Evolutionary conservation across 1,284 basidiomycete genomes (phyloP).

Genomic region (Xerocomus tenax): DNA sequence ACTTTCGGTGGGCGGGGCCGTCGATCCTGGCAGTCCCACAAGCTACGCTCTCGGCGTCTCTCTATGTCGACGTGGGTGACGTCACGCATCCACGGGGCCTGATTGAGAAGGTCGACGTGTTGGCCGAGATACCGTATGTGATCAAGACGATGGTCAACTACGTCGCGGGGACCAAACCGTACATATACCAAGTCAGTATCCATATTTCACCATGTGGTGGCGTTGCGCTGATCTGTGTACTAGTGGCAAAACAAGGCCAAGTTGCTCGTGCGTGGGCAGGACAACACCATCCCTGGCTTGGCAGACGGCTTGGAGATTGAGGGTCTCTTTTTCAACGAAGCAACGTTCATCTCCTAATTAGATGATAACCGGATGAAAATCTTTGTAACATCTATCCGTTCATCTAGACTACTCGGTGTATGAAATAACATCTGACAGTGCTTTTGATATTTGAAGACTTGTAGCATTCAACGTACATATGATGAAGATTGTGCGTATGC

Average conservation of each 20-base stretch:
- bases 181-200: conserved; percentile 72
- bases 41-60: conserved; percentile 50
- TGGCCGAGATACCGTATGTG: conserved; percentile 92
- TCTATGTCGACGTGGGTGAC: conserved; percentile 53
- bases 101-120: conserved; percentile 93
- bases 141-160: conserved; percentile 85
- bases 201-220: background rate
- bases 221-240: background rate
- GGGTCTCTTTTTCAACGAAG: conserved; percentile 79
- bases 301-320: conserved; percentile 49
- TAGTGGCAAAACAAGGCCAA: conserved; percentile 79
- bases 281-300: conserved; percentile 39
- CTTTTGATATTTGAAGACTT: too few relatives aligned
- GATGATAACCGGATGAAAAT: background rate
- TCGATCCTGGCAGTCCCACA: conserved; percentile 46
- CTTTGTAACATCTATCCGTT: background rate
- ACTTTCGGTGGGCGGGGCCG: conserved; percentile 74
- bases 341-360: conserved; percentile 75
- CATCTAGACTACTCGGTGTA: background rate
- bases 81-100: conserved; percentile 59
- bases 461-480: too few relatives aligned
- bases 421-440: background rate
- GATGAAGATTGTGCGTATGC: too few relatives aligned
- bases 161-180: conserved; percentile 86
- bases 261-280: conserved; percentile 60